Evolutionary conservation across 257 asterid genomes (phyloP).

Genomic region (Schizonepeta tenuifolia): DNA sequence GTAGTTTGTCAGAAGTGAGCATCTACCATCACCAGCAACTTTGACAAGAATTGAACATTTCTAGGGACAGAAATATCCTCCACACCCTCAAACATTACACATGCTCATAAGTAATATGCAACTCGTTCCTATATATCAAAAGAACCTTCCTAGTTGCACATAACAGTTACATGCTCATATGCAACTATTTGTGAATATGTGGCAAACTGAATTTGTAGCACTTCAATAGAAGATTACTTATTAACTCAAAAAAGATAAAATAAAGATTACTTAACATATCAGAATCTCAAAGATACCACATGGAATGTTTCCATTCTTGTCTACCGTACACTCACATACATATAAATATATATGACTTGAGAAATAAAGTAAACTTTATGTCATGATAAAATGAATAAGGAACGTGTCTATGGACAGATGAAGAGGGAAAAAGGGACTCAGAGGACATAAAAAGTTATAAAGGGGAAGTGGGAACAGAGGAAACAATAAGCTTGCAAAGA

Average conservation of each 20-base stretch:
- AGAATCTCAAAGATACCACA: not conserved
- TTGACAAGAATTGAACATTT: not conserved
- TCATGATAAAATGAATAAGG: too few species aligned
- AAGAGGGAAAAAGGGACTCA: not conserved
- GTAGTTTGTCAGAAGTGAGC: not conserved
- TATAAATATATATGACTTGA: not conserved
- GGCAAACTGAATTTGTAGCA: not conserved
- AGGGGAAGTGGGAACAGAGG: not conserved
- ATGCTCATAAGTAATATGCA: constrained; percentile 19
- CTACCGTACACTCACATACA: not conserved
- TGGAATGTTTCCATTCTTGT: not conserved
- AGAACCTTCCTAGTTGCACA: too few species aligned
- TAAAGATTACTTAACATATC: not conserved
- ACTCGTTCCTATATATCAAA: not conserved
- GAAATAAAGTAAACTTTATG: constrained; percentile 19
- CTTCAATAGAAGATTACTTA: not conserved
- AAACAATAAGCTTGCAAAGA: constrained; percentile 9
- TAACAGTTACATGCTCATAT: too few species aligned
- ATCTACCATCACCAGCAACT: not conserved
- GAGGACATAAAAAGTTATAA: not conserved
- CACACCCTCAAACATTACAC: not conserved
- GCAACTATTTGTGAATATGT: not conserved
- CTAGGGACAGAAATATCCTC: not conserved
- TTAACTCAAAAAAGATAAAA: too few species aligned
- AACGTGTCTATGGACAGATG: not conserved